Evolutionary conservation across 2,329 filamentous ascomycete species (phyloP).

Genomic region (Aspergillus sojae): DNA sequence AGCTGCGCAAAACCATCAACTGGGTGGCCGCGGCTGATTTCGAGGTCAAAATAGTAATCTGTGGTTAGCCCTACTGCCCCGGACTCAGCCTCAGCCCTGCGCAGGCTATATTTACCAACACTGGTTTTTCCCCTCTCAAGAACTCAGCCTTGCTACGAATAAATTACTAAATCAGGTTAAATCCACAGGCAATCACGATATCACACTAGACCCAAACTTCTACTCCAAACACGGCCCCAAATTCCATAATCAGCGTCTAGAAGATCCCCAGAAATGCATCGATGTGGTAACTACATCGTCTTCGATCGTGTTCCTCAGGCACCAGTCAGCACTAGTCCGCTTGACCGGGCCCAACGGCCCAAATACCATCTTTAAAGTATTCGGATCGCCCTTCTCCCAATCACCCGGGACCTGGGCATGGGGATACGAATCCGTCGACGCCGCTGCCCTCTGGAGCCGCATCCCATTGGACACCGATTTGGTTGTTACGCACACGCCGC

Average conservation of each 20-base stretch:
- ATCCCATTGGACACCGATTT: conserved; percentile 57
- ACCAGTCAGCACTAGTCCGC: conserved; percentile 49
- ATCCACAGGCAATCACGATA: conserved; percentile 60
- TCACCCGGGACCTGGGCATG: conserved; percentile 57
- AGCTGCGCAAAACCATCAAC: conserved; percentile 54
- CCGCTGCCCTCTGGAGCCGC: conserved; percentile 49
- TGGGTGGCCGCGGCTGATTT: conserved; percentile 59
- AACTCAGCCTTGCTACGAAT: conserved; percentile 7
- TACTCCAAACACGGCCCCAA: conserved; percentile 44
- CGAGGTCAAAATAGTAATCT: conserved; percentile 58
- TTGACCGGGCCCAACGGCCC: conserved; percentile 50
- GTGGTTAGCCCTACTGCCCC: conserved; percentile 43
- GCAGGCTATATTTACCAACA: neutral
- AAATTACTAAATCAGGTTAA: conserved; percentile 3
- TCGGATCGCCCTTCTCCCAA: conserved; percentile 60
- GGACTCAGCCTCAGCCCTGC: neutral
- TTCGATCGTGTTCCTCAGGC: conserved; percentile 56
- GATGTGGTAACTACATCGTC: conserved; percentile 46
- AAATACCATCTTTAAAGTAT: conserved; percentile 56
- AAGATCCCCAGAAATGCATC: conserved; percentile 49
- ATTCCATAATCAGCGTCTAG: conserved; percentile 50
- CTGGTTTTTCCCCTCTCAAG: neutral
- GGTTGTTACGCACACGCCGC: conserved; percentile 60
- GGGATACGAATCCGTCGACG: conserved; percentile 51
- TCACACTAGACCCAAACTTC: conserved; percentile 55